Percentiles rank a stretch among this genome's conserved stretches.
Conservation (phyloP, 139 green algal genomes). For the Pseudopediastrum boryanum region DNA sequence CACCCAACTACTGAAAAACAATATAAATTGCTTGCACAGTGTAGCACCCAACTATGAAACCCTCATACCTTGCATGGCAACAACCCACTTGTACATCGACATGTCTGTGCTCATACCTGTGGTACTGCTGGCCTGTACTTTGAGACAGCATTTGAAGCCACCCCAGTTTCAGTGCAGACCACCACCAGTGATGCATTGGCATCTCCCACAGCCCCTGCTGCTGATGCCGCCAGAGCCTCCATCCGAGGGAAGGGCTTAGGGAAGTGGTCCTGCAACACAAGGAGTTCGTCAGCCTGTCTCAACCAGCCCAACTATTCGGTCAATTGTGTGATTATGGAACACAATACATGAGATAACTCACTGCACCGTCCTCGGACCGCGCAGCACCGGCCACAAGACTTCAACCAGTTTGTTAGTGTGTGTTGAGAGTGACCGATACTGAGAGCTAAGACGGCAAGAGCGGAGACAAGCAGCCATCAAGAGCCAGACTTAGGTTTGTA, state of each 20-base stretch:
- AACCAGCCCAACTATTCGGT: not conserved
- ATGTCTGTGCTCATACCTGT: constrained; percentile 26
- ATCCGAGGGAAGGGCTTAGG: constrained; percentile 51
- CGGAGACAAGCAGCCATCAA: too few relatives aligned
- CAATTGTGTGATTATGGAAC: not conserved
- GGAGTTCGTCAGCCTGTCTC: not conserved
- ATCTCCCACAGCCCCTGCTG: constrained; percentile 61
- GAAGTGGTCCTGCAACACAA: constrained; percentile 50
- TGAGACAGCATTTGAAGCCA: constrained; percentile 49
- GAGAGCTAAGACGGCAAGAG: too few relatives aligned
- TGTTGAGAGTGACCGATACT: not conserved
- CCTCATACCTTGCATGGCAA: not conserved
- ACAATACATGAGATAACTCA: not conserved
- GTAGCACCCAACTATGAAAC: not conserved
- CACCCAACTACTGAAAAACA: not conserved
- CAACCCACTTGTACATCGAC: not conserved
- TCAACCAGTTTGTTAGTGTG: not conserved
- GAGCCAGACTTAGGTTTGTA: too few relatives aligned
- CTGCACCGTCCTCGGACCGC: not conserved
- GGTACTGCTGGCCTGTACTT: constrained; percentile 71
- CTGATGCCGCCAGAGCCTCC: constrained; percentile 53
- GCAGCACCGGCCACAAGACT: too few relatives aligned
- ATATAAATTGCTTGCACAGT: not conserved
- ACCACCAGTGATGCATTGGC: constrained; percentile 50
- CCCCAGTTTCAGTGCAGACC: constrained; percentile 47